Percentiles rank a stretch among this genome's conserved stretches.
Conservation (phyloP, 2,329 filamentous ascomycete genomes). For the Acarospora socialis region DNA sequence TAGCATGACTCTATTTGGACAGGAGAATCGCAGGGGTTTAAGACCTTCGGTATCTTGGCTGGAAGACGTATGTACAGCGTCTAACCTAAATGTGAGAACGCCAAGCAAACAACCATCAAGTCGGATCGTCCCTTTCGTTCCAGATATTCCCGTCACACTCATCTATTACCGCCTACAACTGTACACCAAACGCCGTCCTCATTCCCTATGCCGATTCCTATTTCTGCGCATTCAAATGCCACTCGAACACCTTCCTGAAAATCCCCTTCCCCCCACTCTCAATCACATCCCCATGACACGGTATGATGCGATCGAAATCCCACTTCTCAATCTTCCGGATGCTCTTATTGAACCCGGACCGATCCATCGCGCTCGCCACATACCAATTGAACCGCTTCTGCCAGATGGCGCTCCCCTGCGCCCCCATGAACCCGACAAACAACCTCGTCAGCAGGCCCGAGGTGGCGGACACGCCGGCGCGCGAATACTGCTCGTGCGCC, state of each 20-base stretch:
- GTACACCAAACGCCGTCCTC: no score
- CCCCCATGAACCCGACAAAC: conserved; percentile 42
- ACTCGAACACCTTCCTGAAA: conserved; percentile 66
- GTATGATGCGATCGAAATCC: conserved; percentile 76
- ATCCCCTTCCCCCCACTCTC: conserved; percentile 58
- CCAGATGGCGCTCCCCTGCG: conserved; percentile 50
- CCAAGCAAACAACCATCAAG: no score
- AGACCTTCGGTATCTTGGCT: no score
- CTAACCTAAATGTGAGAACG: no score
- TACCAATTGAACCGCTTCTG: conserved; percentile 80
- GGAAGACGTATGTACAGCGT: no score
- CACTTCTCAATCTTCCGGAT: conserved; percentile 56
- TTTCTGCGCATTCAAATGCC: conserved; percentile 51
- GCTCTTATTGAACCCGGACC: conserved; percentile 55
- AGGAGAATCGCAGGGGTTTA: no score
- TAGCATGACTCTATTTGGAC: no score
- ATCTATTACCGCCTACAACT: no score
- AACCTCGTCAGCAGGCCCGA: conserved; percentile 47
- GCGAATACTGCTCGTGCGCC: conserved; percentile 67
- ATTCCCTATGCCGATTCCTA: conserved; percentile 2
- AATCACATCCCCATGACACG: conserved; percentile 87
- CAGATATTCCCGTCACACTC: no score
- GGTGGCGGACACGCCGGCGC: conserved; percentile 37
- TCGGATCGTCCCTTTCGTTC: no score
- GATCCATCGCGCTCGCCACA: conserved; percentile 44